These are phyloP conservation scores for Trypanosoma theileri DNA, from an alignment of 208 protist species.

Conservation along the genomic window DNA sequence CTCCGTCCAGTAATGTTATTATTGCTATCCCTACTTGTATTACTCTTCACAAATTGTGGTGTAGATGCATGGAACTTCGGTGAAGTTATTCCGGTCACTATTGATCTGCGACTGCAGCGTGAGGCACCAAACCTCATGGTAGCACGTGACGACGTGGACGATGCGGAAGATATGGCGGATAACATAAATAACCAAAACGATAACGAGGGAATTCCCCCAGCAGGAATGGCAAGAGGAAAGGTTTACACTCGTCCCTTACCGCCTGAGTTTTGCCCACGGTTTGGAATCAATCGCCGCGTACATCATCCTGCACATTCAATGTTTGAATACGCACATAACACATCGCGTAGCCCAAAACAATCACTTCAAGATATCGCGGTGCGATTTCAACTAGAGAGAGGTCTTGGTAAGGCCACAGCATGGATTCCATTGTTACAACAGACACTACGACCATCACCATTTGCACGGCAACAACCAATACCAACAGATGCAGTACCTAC, in stretches of 20 bases:
- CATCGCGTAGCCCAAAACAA: conserved; percentile 8
- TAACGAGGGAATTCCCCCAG: neutral
- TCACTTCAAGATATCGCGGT: conserved; percentile 55
- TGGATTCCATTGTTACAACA: conserved; percentile 59
- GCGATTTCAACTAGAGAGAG: conserved; percentile 56
- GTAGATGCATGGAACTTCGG: conserved; percentile 35
- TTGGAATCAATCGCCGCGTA: conserved; percentile 52
- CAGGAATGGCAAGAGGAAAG: conserved; percentile 8
- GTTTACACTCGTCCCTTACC: conserved; percentile 47
- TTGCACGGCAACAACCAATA: neutral
- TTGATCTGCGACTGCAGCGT: conserved; percentile 56
- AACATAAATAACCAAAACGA: conserved; percentile 19
- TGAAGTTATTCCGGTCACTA: conserved; percentile 56
- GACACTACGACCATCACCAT: neutral
- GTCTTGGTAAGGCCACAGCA: conserved; percentile 61
- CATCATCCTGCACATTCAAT: conserved; percentile 26
- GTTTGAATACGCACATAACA: conserved; percentile 26
- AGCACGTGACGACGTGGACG: conserved; percentile 15
- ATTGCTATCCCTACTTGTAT: neutral
- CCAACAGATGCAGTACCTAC: neutral
- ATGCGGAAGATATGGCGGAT: conserved; percentile 19
- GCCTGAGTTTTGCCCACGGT: conserved; percentile 46
- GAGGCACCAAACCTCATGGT: conserved; percentile 8
- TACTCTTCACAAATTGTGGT: neutral
- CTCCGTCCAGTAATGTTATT: neutral